Evolutionary conservation across 2,329 filamentous ascomycete species (phyloP).

Genomic region (Thyridium curvatum): DNA sequence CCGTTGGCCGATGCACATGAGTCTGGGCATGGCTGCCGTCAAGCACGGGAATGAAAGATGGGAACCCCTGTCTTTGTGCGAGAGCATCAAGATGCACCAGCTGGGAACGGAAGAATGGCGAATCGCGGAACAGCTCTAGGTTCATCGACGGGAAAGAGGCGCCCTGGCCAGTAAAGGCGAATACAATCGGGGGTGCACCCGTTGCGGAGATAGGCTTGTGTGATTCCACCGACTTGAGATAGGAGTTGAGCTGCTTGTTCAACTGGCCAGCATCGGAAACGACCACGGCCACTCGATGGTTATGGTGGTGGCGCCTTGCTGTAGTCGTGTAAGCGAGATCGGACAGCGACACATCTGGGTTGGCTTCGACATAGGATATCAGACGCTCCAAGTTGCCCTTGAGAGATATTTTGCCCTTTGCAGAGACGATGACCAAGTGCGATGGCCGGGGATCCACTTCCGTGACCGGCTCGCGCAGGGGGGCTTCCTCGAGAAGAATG

Average conservation of each 20-base stretch:
- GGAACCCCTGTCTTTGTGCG: slow-evolving; percentile 18
- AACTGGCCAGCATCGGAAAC: slow-evolving; percentile 15
- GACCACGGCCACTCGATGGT: slow-evolving; percentile 18
- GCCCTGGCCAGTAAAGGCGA: slow-evolving; percentile 41
- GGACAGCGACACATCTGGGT: slow-evolving; percentile 28
- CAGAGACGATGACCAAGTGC: slow-evolving; percentile 39
- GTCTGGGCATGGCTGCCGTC: slow-evolving; percentile 22
- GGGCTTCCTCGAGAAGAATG: slow-evolving; percentile 41
- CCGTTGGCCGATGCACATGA: slow-evolving; percentile 9
- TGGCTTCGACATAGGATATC: slow-evolving; percentile 30
- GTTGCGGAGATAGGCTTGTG: slow-evolving; percentile 13
- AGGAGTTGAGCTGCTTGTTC: slow-evolving; percentile 11
- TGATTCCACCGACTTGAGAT: slow-evolving; percentile 8
- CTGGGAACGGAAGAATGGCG: slow-evolving; percentile 22
- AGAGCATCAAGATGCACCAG: slow-evolving; percentile 24
- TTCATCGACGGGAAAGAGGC: slow-evolving; percentile 22
- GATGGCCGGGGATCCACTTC: slow-evolving; percentile 29
- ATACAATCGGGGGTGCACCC: slow-evolving; percentile 20
- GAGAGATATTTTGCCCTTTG: slow-evolving; percentile 33
- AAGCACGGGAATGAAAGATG: slow-evolving; percentile 32
- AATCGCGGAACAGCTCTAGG: slow-evolving; percentile 23
- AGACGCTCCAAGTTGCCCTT: slow-evolving; percentile 34
- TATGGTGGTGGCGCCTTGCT: slow-evolving; percentile 32
- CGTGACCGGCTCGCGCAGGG: slow-evolving; percentile 14
- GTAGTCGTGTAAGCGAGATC: slow-evolving; percentile 49